Conservation (phyloP, 1,284 basidiomycete species). For the Ganoderma lingzhi region DNA sequence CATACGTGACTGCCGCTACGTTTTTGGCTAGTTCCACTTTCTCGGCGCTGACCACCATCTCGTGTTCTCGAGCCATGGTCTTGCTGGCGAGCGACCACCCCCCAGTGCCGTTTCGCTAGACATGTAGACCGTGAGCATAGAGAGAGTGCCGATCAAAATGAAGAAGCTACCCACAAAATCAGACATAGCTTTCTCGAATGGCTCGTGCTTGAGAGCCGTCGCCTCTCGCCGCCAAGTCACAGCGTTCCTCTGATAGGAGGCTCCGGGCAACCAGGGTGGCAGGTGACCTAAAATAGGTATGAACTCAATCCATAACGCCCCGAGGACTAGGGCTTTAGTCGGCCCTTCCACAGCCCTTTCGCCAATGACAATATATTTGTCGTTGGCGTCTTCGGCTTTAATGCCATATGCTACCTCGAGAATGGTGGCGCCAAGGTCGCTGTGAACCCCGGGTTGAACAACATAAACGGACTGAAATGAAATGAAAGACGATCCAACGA, state of each 20-base stretch:
- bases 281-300: constrained; percentile 44
- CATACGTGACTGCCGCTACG: constrained; percentile 25
- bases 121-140: constrained; percentile 2
- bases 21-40: constrained; percentile 28
- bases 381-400: constrained; percentile 12
- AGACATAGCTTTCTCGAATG: constrained; percentile 24
- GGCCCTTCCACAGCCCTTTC: constrained; percentile 26
- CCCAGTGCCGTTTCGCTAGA: constrained; percentile 15
- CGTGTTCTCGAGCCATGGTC: constrained; percentile 19
- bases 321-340: constrained; percentile 25
- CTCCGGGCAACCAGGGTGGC: constrained; percentile 52
- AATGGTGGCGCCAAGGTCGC: constrained; percentile 24
- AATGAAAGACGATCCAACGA: background rate
- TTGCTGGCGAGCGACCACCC: constrained; percentile 20
- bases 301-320: constrained; percentile 33
- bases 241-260: constrained; percentile 53
- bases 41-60: constrained; percentile 9
- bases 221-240: constrained; percentile 39
- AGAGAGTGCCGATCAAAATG: constrained; percentile 9
- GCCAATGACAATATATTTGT: constrained; percentile 21
- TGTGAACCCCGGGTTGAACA: constrained; percentile 1
- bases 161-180: constrained; percentile 18
- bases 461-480: background rate
- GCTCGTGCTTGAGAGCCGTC: constrained; percentile 23
- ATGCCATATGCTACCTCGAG: constrained; percentile 25